Evolutionary conservation across 2,329 filamentous ascomycete genomes (phyloP).

Genomic region (Pseudonectria foliicola): DNA sequence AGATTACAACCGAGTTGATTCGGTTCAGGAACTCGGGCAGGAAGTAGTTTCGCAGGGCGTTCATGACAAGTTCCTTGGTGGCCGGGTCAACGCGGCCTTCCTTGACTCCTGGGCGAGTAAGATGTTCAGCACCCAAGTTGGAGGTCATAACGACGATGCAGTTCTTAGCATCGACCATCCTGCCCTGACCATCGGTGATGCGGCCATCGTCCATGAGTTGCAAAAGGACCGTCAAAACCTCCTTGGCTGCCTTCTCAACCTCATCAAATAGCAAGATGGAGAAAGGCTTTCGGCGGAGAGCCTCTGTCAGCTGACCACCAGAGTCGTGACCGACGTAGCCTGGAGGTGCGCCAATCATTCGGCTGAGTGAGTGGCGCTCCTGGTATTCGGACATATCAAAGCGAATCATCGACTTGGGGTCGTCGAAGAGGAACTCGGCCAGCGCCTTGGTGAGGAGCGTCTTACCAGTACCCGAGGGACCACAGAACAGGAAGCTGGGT

Average conservation of each 20-base stretch:
- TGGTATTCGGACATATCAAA: conserved; percentile 99
- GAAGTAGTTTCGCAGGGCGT: conserved; percentile 88
- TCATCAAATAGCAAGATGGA: conserved; percentile 97
- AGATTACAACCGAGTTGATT: conserved; percentile 93
- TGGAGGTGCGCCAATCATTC: conserved; percentile 96
- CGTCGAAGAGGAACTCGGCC: conserved; percentile 96
- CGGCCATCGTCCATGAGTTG: conserved; percentile 99
- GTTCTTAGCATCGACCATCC: conserved; percentile 91
- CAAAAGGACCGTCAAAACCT: conserved; percentile 91
- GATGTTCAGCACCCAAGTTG: conserved; percentile 89
- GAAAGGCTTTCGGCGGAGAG: conserved; percentile 88
- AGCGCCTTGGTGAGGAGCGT: conserved; percentile 94
- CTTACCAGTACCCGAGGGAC: conserved; percentile 96
- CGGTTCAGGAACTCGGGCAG: conserved; percentile 97
- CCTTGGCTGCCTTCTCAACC: conserved; percentile 97
- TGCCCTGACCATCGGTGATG: conserved; percentile 95
- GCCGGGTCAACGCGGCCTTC: conserved; percentile 81
- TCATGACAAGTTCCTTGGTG: conserved; percentile 85
- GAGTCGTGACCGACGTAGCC: conserved; percentile 96
- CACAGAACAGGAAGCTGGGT: conserved; percentile 97
- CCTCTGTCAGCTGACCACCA: conserved; percentile 92
- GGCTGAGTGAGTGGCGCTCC: conserved; percentile 86
- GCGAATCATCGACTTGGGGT: conserved; percentile 93
- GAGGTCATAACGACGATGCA: conserved; percentile 99
- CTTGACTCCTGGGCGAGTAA: conserved; percentile 68